Percentiles rank a stretch among this genome's conserved stretches.
phyloP scores from a whole-genome alignment of 2,329 filamentous ascomycete genomes.

The Seiridium cupressi region DNA sequence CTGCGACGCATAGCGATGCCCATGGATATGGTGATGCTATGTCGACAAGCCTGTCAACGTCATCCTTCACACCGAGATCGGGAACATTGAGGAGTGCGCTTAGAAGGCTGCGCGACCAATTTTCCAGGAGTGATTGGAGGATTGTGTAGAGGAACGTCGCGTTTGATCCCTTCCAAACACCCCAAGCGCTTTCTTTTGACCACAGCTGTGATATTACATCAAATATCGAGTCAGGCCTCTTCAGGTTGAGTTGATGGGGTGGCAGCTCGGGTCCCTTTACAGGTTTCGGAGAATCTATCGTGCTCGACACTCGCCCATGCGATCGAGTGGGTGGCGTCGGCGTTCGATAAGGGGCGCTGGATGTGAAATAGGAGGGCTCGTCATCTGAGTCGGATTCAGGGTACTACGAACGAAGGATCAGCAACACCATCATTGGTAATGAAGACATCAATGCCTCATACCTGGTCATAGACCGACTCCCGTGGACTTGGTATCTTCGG shows the following conservation, averaged over 20 bases:
- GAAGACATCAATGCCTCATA: conserved; percentile 15
- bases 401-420: conserved; percentile 3
- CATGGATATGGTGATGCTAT: conserved; percentile 78
- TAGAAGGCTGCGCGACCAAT: conserved; percentile 88
- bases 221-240: conserved; percentile 75
- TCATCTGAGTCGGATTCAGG: conserved; percentile 71
- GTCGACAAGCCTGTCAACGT: conserved; percentile 71
- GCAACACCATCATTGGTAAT: background rate
- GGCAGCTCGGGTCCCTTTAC: conserved; percentile 32
- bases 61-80: conserved; percentile 73
- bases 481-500: conserved; percentile 32
- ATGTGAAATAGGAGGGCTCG: conserved; percentile 82
- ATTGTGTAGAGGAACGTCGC: conserved; percentile 89
- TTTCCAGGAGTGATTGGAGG: conserved; percentile 81
- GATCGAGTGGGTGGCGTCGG: conserved; percentile 45
- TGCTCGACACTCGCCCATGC: conserved; percentile 26
- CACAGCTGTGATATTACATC: conserved; percentile 87
- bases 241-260: conserved; percentile 67
- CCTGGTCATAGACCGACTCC: conserved; percentile 31
- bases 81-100: conserved; percentile 88
- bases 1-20: conserved; percentile 73
- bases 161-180: conserved; percentile 93
- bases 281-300: conserved; percentile 29
- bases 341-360: conserved; percentile 50
- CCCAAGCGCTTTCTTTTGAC: conserved; percentile 85